Base-by-base conservation (phyloP, 1,284 basidiomycete genomes). In the Dichomitus squalens region DNA sequence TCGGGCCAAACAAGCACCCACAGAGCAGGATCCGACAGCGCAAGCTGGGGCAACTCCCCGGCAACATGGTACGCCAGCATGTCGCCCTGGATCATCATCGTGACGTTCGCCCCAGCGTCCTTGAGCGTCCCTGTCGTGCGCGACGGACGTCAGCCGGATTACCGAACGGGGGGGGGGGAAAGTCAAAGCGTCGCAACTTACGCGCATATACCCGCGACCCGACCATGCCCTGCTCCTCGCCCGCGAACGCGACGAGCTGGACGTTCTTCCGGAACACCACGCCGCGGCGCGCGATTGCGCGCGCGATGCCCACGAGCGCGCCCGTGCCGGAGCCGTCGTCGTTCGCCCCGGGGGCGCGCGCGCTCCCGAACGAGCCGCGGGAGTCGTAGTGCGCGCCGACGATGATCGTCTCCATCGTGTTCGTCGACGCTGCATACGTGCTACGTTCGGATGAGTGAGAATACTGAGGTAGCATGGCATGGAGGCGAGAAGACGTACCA, bases 341-440 rank as follows among this genome's bases (percentile, higher is more conserved):
- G 66, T 95, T 85, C n/a, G 81, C 84, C 3, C 85, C 85, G 0
- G 91, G 91, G 4, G 90, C 90, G 23, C 87, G 82, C 8, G 79
- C 79, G 57, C 75, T 84, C 11, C 93, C 93, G 70, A 93, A 95
- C 1, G 88, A 88, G 9, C 93, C 93, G 31, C 93, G 85, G 48
- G 87, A 91, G 70, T 95, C 93, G 70, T 93, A 94, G 72, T 95
- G 93, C 1, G 85, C 91, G 54, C 88, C 88, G 49, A 95, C 75
- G 49, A 95, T 77, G 27, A 91, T 83, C 38, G 79, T 88, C 60
- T 81, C 76, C 41, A 76, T 82, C 1, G 82, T 84, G 34, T 83
- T 73, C 31, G 73, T 75, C 16, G 76, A 73, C 2, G 83, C 72
- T 7, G 75, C 39, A 66, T 88, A 91, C 43, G 79, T 79, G 67